Percentiles rank a stretch among this genome's conserved stretches.
Evolutionary conservation across 306 rosid genomes (phyloP).

Genomic region (Hippophae rhamnoides): DNA sequence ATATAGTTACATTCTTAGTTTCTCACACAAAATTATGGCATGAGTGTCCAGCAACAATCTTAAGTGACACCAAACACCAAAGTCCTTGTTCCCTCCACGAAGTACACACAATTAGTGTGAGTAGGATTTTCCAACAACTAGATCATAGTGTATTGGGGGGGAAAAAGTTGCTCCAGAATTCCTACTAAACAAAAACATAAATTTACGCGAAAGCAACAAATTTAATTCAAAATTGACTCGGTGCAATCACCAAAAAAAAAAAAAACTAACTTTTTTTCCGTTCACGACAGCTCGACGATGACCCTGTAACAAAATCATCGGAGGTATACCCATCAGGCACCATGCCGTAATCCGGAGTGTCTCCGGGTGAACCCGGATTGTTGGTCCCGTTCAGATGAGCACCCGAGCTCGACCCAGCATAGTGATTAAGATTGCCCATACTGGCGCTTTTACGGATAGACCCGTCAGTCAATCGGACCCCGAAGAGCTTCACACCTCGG

Average conservation of each 20-base stretch:
- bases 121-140: no score
- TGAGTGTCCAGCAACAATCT: no score
- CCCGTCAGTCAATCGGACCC: slow-evolving; percentile 90
- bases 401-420: slow-evolving; percentile 45
- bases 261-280: slow-evolving; percentile 69
- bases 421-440: slow-evolving; percentile 92
- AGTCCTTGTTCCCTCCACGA: no score
- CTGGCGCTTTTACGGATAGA: slow-evolving; percentile 93
- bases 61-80: no score
- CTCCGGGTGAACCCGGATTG: slow-evolving; percentile 79
- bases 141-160: no score
- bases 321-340: slow-evolving; percentile 86
- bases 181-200: no score
- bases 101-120: no score
- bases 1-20: no score
- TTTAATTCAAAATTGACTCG: background rate
- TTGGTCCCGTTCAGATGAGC: slow-evolving; percentile 24
- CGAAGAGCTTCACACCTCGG: slow-evolving; percentile 90
- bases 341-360: slow-evolving; percentile 55
- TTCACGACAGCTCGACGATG: slow-evolving; percentile 85
- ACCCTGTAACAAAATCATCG: slow-evolving; percentile 92
- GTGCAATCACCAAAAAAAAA: background rate
- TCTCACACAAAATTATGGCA: no score
- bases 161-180: no score
- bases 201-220: background rate